Evolutionary conservation across 129 eudicot genomes (phyloP).

Genomic region (Helichrysum umbraculigerum): DNA sequence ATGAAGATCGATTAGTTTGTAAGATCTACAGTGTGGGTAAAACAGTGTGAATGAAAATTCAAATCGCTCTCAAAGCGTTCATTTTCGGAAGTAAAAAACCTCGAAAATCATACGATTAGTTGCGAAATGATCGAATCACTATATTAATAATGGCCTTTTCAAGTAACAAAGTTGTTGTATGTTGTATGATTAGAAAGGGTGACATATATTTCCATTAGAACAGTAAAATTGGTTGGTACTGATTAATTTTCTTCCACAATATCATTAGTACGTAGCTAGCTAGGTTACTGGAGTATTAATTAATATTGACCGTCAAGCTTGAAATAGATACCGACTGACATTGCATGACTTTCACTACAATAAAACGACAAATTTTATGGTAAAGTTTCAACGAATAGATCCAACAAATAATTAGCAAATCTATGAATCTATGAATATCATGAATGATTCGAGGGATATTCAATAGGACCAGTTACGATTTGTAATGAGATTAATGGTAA

Average conservation of each 20-base stretch:
- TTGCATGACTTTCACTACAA: conserved; percentile 7
- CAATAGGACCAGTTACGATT: too few species aligned
- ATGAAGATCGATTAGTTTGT: too few species aligned
- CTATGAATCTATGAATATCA: too few species aligned
- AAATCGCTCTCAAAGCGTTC: too few species aligned
- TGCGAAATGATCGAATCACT: too few species aligned
- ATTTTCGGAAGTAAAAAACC: too few species aligned
- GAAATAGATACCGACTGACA: conserved; percentile 21
- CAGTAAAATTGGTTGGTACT: conserved; percentile 21
- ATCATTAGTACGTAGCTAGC: conserved; percentile 16
- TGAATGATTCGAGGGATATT: too few species aligned
- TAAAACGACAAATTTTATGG: background rate
- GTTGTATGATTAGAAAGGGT: conserved; percentile 22
- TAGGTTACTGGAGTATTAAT: conserved; percentile 17
- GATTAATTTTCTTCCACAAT: conserved; percentile 25
- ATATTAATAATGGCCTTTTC: background rate
- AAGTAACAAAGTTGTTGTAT: conserved; percentile 20
- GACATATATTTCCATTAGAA: conserved; percentile 33
- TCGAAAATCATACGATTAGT: too few species aligned
- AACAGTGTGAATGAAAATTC: too few species aligned
- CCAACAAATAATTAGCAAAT: background rate
- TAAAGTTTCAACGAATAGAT: background rate
- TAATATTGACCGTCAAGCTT: conserved; percentile 22
- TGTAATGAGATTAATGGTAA: too few species aligned
- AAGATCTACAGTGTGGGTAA: too few species aligned